phyloP scores from a whole-genome alignment of 1,284 basidiomycete genomes.

The Sporisorium scitamineum region DNA sequence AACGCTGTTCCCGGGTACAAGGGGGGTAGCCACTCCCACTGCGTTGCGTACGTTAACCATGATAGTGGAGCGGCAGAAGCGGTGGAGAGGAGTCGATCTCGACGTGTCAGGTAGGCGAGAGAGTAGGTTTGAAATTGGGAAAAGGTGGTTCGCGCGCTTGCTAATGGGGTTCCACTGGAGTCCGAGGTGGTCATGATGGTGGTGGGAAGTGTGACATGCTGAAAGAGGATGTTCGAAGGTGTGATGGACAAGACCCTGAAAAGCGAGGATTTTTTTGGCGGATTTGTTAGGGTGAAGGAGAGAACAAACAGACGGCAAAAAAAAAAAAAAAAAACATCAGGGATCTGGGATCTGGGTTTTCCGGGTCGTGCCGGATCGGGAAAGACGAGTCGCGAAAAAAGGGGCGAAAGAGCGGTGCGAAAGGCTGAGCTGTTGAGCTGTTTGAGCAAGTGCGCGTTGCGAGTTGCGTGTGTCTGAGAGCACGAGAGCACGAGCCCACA shows the following conservation, averaged over 20 bases:
- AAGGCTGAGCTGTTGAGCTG: not conserved
- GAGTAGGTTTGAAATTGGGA: conserved; percentile 8
- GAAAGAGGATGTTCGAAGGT: not conserved
- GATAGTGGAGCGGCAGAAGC: not conserved
- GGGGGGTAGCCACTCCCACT: conserved; percentile 13
- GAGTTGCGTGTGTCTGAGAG: not conserved
- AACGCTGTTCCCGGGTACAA: conserved; percentile 1
- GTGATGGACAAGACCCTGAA: not conserved
- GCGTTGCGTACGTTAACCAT: conserved; percentile 22
- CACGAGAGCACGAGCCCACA: conserved; percentile 26
- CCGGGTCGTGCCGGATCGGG: conserved; percentile 9
- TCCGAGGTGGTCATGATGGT: not conserved
- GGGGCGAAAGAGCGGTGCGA: too few species aligned
- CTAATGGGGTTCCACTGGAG: not conserved
- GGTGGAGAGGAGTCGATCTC: not conserved
- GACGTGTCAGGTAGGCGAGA: conserved; percentile 5
- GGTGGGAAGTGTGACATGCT: not conserved
- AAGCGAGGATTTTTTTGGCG: not conserved
- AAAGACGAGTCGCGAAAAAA: not conserved
- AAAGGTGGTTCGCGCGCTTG: not conserved
- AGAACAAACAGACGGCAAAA: not conserved
- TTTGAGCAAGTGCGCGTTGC: too few species aligned
- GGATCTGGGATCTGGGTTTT: too few species aligned
- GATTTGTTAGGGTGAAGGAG: not conserved
- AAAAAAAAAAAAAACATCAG: too few species aligned